phyloP scores from a whole-genome alignment of 2,329 filamentous ascomycete genomes.

The Botrytis squamosa region DNA sequence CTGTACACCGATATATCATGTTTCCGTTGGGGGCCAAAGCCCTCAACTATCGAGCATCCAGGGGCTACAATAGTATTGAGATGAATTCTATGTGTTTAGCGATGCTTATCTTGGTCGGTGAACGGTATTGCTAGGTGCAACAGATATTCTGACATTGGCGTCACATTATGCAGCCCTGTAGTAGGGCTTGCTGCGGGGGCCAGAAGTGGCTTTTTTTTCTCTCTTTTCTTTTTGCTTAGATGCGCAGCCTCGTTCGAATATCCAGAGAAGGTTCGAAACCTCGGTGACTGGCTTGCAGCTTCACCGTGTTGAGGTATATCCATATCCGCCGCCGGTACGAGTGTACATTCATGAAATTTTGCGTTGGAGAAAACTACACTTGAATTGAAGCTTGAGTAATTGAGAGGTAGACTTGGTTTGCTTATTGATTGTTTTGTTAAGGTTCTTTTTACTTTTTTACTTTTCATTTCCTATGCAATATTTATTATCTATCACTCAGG shows the following conservation, averaged over 20 bases:
- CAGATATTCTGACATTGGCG: slow-evolving; percentile 14
- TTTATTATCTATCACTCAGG: slow-evolving; percentile 15
- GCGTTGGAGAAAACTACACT: not conserved
- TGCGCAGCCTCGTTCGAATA: not conserved
- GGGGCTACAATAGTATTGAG: slow-evolving; percentile 8
- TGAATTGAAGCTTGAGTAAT: not conserved
- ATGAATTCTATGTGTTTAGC: not conserved
- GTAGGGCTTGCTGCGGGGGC: not conserved
- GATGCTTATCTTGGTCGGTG: slow-evolving; percentile 23
- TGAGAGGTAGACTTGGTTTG: not conserved
- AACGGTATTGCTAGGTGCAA: slow-evolving; percentile 5
- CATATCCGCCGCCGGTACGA: not conserved
- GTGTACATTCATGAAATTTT: not conserved
- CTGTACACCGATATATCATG: slow-evolving; percentile 18
- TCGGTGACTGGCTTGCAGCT: not conserved
- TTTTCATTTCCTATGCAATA: not conserved
- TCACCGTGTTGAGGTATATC: slow-evolving; percentile 15
- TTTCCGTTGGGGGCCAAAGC: not conserved
- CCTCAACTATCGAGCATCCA: slow-evolving; percentile 9
- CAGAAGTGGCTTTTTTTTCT: not conserved
- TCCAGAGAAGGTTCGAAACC: not conserved
- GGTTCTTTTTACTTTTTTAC: not conserved
- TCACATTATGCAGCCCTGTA: slow-evolving; percentile 21
- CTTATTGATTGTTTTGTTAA: not conserved
- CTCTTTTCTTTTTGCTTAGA: not conserved